Percentiles rank a stretch among this genome's conserved stretches.
phyloP scores from a whole-genome alignment of 2,329 filamentous ascomycete species.

The Fusarium scirpi region DNA sequence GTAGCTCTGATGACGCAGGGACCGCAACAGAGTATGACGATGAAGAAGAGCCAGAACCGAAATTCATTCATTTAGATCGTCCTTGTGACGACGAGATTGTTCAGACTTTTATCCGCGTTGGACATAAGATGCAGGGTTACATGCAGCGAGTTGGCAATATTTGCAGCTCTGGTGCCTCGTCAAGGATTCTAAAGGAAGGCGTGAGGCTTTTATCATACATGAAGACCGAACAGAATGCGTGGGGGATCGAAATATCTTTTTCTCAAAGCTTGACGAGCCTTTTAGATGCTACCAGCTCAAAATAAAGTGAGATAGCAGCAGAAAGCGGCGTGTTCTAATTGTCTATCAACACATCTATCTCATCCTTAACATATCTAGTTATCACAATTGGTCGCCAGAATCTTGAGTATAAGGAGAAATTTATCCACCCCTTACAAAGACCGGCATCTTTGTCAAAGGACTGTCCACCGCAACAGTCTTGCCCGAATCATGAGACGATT shows the following conservation, averaged over 20 bases:
- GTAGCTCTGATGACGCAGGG: background rate
- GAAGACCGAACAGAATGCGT: conserved; percentile 1
- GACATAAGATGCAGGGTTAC: conserved; percentile 33
- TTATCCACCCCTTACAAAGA: conserved; percentile 6
- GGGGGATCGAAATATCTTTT: conserved; percentile 20
- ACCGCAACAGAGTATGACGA: background rate
- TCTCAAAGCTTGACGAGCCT: conserved; percentile 4
- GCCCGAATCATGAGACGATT: conserved; percentile 6
- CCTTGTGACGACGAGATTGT: conserved; percentile 41
- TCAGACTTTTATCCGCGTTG: conserved; percentile 30
- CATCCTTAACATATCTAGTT: too few relatives aligned
- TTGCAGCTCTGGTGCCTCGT: conserved; percentile 16
- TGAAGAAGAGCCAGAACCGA: conserved; percentile 21
- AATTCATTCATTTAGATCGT: conserved; percentile 33
- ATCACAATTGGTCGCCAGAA: background rate
- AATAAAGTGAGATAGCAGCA: background rate
- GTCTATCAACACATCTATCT: background rate
- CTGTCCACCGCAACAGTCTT: conserved; percentile 8
- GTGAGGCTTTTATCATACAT: conserved; percentile 20
- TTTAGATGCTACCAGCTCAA: background rate
- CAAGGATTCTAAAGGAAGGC: conserved; percentile 32
- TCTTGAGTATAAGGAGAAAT: too few relatives aligned
- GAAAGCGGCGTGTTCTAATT: background rate
- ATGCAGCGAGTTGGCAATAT: conserved; percentile 32
- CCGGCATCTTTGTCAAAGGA: conserved; percentile 15